Conservation (phyloP, 2,329 filamentous ascomycete species). For the Phyllosticta citriasiana region DNA sequence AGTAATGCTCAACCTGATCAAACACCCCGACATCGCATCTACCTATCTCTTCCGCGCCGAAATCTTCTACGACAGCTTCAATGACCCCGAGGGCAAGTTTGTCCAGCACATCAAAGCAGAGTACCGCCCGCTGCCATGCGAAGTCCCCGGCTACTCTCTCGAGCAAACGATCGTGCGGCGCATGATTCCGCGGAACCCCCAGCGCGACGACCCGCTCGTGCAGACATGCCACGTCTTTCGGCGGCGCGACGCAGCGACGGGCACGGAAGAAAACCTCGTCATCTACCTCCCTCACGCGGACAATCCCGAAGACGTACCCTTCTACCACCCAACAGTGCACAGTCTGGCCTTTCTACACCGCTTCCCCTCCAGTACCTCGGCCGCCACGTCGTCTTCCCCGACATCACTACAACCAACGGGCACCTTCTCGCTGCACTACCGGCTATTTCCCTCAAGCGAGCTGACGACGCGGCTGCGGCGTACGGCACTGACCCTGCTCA, state of each 20-base stretch:
- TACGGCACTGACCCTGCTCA: conserved; percentile 59
- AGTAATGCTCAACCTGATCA: conserved; percentile 65
- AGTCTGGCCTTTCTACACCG: conserved; percentile 68
- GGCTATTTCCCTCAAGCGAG: conserved; percentile 32
- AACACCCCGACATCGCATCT: conserved; percentile 72
- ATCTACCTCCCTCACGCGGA: conserved; percentile 68
- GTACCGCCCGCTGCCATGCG: conserved; percentile 18
- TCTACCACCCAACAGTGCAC: conserved; percentile 74
- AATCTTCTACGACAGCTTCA: conserved; percentile 49
- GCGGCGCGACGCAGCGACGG: conserved; percentile 8
- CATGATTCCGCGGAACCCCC: conserved; percentile 72
- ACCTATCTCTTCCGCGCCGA: conserved; percentile 71
- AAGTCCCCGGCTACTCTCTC: conserved; percentile 31
- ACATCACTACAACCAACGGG: conserved; percentile 19
- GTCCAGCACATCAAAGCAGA: conserved; percentile 40
- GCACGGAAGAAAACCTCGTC: conserved; percentile 45
- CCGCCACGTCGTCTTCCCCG: neutral
- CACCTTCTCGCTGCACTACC: conserved; percentile 42
- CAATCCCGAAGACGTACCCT: conserved; percentile 57
- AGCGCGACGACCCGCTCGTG: conserved; percentile 62
- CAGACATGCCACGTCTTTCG: conserved; percentile 74
- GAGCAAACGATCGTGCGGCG: conserved; percentile 61
- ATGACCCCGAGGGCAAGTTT: conserved; percentile 29
- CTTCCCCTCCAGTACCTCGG: conserved; percentile 33
- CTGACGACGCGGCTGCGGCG: conserved; percentile 48